Conservation (phyloP, 345 rosid genomes). For the Salix caprea region DNA sequence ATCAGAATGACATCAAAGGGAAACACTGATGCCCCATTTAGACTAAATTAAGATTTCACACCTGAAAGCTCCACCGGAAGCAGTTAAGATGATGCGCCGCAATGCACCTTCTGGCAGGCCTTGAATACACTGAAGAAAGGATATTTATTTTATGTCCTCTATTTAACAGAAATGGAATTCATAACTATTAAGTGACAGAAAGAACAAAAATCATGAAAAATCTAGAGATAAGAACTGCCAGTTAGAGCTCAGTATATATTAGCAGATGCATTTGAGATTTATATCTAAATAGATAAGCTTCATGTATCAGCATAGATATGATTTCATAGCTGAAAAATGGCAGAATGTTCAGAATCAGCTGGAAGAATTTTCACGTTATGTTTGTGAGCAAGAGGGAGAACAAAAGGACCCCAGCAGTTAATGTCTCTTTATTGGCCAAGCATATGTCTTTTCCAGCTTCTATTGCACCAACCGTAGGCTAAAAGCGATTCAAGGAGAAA, state of each 20-base stretch:
- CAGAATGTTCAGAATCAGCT: slow-evolving; percentile 98
- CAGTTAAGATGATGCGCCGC: slow-evolving; percentile 79
- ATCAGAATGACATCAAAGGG: neutral
- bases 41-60: slow-evolving; percentile 29
- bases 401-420: slow-evolving; percentile 97
- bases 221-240: slow-evolving; percentile 1
- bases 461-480: slow-evolving; percentile 98
- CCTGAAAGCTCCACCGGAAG: slow-evolving; percentile 99
- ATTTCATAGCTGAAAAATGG: slow-evolving; percentile 81
- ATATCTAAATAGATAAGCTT: neutral
- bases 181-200: neutral
- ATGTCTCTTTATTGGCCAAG: slow-evolving; percentile 95
- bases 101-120: slow-evolving; percentile 89
- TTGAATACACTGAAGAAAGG: slow-evolving; percentile 77
- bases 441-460: slow-evolving; percentile 95
- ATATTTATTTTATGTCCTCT: slow-evolving; percentile 6
- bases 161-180: neutral
- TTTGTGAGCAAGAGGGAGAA: slow-evolving; percentile 89
- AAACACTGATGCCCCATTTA: neutral
- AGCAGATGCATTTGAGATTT: neutral
- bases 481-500: neutral
- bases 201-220: slow-evolving; percentile 4
- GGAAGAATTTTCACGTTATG: slow-evolving; percentile 92
- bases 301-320: neutral
- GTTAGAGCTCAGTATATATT: neutral